These are phyloP conservation scores for Camellia granthamiana DNA, from an alignment of 148 eudicot genomes.

Conservation along the genomic window DNA sequence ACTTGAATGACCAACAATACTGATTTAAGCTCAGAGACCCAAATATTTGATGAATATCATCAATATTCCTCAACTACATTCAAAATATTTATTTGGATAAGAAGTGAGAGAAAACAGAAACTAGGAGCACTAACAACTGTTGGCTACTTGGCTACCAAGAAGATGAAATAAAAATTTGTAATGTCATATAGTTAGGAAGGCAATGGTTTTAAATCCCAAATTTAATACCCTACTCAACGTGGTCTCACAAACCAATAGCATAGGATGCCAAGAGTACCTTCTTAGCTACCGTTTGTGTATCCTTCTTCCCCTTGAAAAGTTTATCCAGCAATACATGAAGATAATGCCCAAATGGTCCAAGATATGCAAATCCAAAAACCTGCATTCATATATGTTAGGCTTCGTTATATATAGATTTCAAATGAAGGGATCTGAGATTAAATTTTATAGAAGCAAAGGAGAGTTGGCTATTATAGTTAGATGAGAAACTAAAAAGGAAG, in stretches of 20 bases:
- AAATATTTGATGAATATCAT: background rate
- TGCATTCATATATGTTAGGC: slow-evolving; percentile 32
- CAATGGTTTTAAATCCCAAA: background rate
- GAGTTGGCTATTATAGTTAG: too few species aligned
- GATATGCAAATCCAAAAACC: slow-evolving; percentile 84
- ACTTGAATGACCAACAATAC: background rate
- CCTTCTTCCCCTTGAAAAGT: slow-evolving; percentile 85
- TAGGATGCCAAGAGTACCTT: slow-evolving; percentile 50
- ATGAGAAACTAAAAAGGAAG: too few species aligned
- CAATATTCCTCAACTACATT: background rate
- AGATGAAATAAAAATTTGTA: background rate
- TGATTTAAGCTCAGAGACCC: background rate
- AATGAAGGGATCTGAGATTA: too few species aligned
- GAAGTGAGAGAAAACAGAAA: background rate
- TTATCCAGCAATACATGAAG: slow-evolving; percentile 76
- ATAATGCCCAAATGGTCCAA: slow-evolving; percentile 96
- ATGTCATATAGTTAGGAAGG: background rate
- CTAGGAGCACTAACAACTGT: background rate
- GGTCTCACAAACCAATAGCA: background rate
- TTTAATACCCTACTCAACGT: background rate
- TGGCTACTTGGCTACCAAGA: background rate
- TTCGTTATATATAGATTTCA: too few species aligned
- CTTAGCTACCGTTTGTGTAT: slow-evolving; percentile 77
- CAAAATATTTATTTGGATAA: background rate
- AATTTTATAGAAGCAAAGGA: too few species aligned